phyloP scores from a whole-genome alignment of 2,329 filamentous ascomycete species.

The Ceratocystis colombiana region DNA sequence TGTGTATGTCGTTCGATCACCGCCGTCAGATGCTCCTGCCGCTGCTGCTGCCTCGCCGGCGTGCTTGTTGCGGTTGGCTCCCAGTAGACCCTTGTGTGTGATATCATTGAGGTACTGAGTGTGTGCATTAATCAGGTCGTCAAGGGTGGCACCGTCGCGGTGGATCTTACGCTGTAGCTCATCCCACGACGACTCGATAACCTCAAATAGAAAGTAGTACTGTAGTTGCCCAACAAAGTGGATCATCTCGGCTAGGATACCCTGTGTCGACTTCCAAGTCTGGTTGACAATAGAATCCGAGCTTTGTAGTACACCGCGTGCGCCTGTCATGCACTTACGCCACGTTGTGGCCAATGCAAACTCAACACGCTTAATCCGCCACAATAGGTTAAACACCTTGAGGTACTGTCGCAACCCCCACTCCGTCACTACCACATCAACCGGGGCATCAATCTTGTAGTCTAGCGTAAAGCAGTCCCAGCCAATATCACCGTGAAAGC shows the following conservation, averaged over 20 bases:
- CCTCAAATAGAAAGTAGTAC: conserved; percentile 97
- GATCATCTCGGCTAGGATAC: conserved; percentile 91
- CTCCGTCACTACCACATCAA: conserved; percentile 93
- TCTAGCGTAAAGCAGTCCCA: conserved; percentile 99
- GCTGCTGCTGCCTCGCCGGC: conserved; percentile 34
- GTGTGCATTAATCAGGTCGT: conserved; percentile 89
- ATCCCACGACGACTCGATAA: conserved; percentile 93
- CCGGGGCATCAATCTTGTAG: conserved; percentile 93
- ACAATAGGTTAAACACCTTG: conserved; percentile 98
- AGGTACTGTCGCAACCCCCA: conserved; percentile 94
- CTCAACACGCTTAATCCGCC: conserved; percentile 95
- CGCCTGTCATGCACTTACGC: conserved; percentile 91
- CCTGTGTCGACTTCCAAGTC: conserved; percentile 85
- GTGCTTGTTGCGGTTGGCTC: conserved; percentile 48
- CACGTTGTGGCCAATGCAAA: conserved; percentile 85
- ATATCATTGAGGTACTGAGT: conserved; percentile 84
- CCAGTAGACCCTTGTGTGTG: conserved; percentile 88
- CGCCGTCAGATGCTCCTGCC: conserved; percentile 40
- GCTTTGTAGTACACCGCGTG: conserved; percentile 76
- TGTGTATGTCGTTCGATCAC: conserved; percentile 70
- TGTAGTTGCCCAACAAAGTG: conserved; percentile 96
- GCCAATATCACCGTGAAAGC: conserved; percentile 91
- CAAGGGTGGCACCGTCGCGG: conserved; percentile 79
- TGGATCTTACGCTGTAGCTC: conserved; percentile 73
- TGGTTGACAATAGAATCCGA: conserved; percentile 57